Evolutionary conservation across 2,329 filamentous ascomycete species (phyloP).

Genomic region (Penicillium sp.): DNA sequence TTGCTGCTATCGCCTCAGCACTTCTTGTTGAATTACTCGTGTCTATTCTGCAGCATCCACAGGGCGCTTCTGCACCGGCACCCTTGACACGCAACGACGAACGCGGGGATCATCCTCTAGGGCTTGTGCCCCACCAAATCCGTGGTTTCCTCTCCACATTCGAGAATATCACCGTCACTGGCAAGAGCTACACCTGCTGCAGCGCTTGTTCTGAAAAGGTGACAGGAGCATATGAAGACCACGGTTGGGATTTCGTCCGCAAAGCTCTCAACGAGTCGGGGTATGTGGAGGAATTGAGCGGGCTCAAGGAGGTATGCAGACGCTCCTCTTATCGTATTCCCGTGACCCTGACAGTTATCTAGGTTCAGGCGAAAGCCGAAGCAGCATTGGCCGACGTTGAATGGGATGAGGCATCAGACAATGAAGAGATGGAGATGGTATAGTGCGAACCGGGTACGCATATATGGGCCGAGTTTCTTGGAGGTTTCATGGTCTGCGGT

Average conservation of each 20-base stretch:
- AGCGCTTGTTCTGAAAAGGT: slow-evolving; percentile 61
- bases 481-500: slow-evolving; percentile 56
- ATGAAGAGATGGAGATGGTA: slow-evolving; percentile 34
- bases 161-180: slow-evolving; percentile 56
- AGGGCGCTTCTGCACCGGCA: slow-evolving; percentile 44
- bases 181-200: slow-evolving; percentile 59
- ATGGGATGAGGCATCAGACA: slow-evolving; percentile 44
- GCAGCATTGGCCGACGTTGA: slow-evolving; percentile 45
- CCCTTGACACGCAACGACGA: slow-evolving; percentile 33
- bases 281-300: slow-evolving; percentile 63
- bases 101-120: slow-evolving; percentile 45
- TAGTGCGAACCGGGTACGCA: slow-evolving; percentile 34
- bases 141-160: slow-evolving; percentile 62
- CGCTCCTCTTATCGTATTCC: neutral
- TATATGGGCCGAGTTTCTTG: slow-evolving; percentile 15
- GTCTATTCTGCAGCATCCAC: slow-evolving; percentile 81
- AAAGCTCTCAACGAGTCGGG: slow-evolving; percentile 59
- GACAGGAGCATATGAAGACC: slow-evolving; percentile 50
- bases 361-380: slow-evolving; percentile 49
- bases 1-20: slow-evolving; percentile 88
- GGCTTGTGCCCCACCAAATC: slow-evolving; percentile 61
- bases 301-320: slow-evolving; percentile 53
- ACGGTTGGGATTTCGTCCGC: slow-evolving; percentile 61
- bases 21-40: slow-evolving; percentile 86
- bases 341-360: slow-evolving; percentile 20